Evolutionary conservation across 2,329 filamentous ascomycete species (phyloP).

Genomic region (Sporothrix mexicana): DNA sequence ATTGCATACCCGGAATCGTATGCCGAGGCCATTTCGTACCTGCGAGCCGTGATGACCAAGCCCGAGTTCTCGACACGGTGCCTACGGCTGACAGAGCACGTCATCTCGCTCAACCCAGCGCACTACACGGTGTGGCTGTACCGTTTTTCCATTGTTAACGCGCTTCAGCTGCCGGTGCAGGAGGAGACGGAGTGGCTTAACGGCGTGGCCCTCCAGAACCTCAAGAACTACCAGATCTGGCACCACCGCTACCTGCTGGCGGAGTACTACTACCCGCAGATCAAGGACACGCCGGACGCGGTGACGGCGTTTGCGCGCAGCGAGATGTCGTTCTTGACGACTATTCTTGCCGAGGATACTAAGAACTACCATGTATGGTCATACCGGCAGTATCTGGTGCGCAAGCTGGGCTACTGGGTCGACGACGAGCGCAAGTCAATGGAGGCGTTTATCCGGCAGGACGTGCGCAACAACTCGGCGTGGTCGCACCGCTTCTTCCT

Average conservation of each 20-base stretch:
- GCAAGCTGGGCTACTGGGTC: slow-evolving; percentile 69
- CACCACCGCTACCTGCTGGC: slow-evolving; percentile 71
- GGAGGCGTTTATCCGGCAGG: slow-evolving; percentile 73
- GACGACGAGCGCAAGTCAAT: slow-evolving; percentile 72
- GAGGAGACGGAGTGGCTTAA: slow-evolving; percentile 89
- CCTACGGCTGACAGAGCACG: slow-evolving; percentile 81
- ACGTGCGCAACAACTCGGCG: slow-evolving; percentile 94
- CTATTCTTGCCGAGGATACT: slow-evolving; percentile 82
- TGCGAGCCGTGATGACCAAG: slow-evolving; percentile 88
- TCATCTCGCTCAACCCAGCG: slow-evolving; percentile 92
- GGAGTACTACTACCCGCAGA: slow-evolving; percentile 63
- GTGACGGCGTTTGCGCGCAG: slow-evolving; percentile 63
- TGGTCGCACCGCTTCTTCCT: slow-evolving; percentile 98
- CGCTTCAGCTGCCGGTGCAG: slow-evolving; percentile 66
- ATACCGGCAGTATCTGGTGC: slow-evolving; percentile 77
- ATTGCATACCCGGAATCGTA: slow-evolving; percentile 93
- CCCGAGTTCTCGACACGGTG: slow-evolving; percentile 83
- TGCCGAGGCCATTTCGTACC: slow-evolving; percentile 88
- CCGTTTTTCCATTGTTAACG: slow-evolving; percentile 77
- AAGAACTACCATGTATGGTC: slow-evolving; percentile 99
- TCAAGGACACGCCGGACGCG: slow-evolving; percentile 63
- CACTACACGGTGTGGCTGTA: slow-evolving; percentile 99
- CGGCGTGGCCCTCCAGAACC: slow-evolving; percentile 76
- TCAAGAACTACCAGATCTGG: slow-evolving; percentile 99
- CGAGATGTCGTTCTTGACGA: slow-evolving; percentile 76